phyloP scores from a whole-genome alignment of 202 grass and related monocot genomes.

The Cymbopogon flexuosus region DNA sequence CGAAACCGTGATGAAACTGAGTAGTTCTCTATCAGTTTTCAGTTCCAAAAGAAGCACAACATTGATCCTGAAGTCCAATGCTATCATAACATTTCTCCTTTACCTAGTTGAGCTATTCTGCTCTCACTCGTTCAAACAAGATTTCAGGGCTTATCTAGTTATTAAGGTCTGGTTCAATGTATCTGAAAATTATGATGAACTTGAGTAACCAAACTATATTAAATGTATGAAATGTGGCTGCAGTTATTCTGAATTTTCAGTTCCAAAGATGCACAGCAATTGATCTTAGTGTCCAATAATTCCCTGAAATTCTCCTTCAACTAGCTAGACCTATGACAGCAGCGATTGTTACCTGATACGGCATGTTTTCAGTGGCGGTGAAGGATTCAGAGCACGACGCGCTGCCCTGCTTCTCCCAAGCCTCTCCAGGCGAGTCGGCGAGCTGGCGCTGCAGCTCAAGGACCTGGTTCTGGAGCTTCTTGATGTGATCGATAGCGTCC shows the following conservation, averaged over 20 bases:
- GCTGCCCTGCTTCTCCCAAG: constrained; percentile 45
- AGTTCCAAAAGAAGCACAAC: not conserved
- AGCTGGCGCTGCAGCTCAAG: constrained; percentile 68
- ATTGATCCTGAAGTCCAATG: not conserved
- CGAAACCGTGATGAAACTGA: not conserved
- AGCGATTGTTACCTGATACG: constrained; percentile 45
- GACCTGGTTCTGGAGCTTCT: constrained; percentile 65
- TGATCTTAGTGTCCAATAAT: not conserved
- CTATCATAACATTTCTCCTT: not conserved
- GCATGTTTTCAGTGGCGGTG: constrained; percentile 24
- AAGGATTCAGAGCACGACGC: constrained; percentile 42
- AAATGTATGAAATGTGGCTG: no score
- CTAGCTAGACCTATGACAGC: not conserved
- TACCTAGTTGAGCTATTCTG: not conserved
- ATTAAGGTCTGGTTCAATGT: not conserved
- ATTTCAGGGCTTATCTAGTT: not conserved
- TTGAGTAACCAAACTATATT: not conserved
- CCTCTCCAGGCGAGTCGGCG: constrained; percentile 36
- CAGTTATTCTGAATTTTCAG: not conserved
- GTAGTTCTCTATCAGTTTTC: not conserved
- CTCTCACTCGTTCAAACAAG: not conserved
- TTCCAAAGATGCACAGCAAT: not conserved
- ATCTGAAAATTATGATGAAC: not conserved
- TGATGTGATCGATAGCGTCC: constrained; percentile 76
- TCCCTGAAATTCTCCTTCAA: not conserved